Percentiles rank a stretch among this genome's conserved stretches.
phyloP scores from a whole-genome alignment of 257 asterid species.

The Paulownia fortunei region DNA sequence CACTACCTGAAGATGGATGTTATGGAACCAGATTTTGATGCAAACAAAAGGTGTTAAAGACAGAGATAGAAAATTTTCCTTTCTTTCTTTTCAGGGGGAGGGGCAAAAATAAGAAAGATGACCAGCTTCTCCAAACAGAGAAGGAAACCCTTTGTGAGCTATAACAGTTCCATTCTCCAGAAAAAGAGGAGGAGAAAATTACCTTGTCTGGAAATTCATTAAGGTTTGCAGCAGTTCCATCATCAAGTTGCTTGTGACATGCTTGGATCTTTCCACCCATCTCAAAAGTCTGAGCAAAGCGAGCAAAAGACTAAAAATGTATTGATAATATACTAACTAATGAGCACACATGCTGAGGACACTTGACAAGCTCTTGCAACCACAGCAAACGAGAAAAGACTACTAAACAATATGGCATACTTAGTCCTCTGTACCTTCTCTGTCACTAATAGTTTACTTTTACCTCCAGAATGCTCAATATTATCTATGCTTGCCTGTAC shows the following conservation, averaged over 20 bases:
- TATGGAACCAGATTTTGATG: not conserved
- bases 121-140: not conserved
- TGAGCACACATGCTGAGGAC: not conserved
- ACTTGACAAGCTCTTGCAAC: not conserved
- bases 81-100: not conserved
- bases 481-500: slow-evolving; percentile 48
- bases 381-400: not conserved
- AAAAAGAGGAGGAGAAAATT: slow-evolving; percentile 3
- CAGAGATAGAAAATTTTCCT: not conserved
- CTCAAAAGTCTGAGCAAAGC: slow-evolving; percentile 30
- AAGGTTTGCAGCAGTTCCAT: slow-evolving; percentile 23
- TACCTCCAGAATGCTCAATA: slow-evolving; percentile 47
- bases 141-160: not conserved
- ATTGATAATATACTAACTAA: not conserved
- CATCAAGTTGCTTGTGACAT: slow-evolving; percentile 23
- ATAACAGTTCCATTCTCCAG: not conserved
- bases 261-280: slow-evolving; percentile 24
- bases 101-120: not conserved
- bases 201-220: slow-evolving; percentile 32
- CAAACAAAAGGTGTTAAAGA: not conserved
- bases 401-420: slow-evolving; percentile 5
- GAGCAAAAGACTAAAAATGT: slow-evolving; percentile 6
- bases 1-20: not conserved
- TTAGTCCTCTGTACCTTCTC: slow-evolving; percentile 49
- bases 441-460: slow-evolving; percentile 41